These are phyloP conservation scores for Thecaphora frezii DNA, from an alignment of 1,284 basidiomycete genomes.

Conservation along the genomic window DNA sequence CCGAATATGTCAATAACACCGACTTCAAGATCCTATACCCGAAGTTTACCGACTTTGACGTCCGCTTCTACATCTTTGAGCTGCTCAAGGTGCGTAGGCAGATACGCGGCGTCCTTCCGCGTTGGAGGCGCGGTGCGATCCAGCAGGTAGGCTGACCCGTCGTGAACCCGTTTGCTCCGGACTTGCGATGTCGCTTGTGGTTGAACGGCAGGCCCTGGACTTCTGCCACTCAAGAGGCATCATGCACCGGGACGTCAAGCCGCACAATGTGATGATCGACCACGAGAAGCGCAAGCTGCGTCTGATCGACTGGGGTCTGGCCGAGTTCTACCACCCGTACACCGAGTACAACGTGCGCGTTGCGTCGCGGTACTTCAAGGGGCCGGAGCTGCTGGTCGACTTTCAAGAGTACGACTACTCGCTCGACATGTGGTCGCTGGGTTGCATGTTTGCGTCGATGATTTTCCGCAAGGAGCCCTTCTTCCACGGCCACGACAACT, in stretches of 20 bases:
- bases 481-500: slow-evolving; percentile 99
- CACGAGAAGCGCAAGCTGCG: slow-evolving; percentile 92
- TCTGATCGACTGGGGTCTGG: slow-evolving; percentile 97
- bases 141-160: too few relatives aligned
- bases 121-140: slow-evolving; percentile 2
- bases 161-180: slow-evolving; percentile 1
- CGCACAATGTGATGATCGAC: slow-evolving; percentile 99
- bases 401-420: slow-evolving; percentile 95
- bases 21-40: slow-evolving; percentile 98
- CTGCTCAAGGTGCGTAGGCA: slow-evolving; percentile 75
- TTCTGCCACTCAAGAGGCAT: slow-evolving; percentile 98
- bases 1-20: slow-evolving; percentile 97
- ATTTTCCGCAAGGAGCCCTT: slow-evolving; percentile 99
- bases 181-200: slow-evolving; percentile 10
- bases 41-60: slow-evolving; percentile 89
- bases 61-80: slow-evolving; percentile 95
- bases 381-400: slow-evolving; percentile 93
- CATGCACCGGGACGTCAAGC: slow-evolving; percentile 99
- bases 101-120: not conserved
- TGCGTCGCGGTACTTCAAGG: slow-evolving; percentile 96
- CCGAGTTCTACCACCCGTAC: slow-evolving; percentile 96
- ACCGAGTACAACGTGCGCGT: slow-evolving; percentile 98
- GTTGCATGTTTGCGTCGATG: slow-evolving; percentile 83
- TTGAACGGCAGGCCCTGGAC: slow-evolving; percentile 92
- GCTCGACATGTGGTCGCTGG: slow-evolving; percentile 93